A percentile compares a stretch with the other conserved stretches of the same genome.
These are phyloP conservation scores for Gloeopeniophorella convolvens DNA, from an alignment of 768 basidiomycete genomes.

Conservation along the genomic window DNA sequence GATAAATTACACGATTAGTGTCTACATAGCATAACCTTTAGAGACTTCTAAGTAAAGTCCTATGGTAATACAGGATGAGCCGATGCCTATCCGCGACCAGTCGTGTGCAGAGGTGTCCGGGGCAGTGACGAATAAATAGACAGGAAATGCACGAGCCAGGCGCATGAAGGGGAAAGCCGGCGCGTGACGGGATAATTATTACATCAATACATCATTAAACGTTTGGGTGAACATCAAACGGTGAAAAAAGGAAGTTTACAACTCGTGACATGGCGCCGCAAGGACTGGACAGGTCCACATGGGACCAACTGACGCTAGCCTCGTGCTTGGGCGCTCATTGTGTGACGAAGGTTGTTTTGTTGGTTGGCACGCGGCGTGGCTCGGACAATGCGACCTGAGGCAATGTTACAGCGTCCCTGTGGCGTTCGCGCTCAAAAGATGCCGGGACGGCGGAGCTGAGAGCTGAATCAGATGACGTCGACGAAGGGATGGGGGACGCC, in stretches of 20 bases:
- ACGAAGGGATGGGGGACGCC: slow-evolving; percentile 19
- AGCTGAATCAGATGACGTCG: slow-evolving; percentile 17
- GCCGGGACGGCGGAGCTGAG: slow-evolving; percentile 18
- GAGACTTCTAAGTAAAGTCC: slow-evolving; percentile 19
- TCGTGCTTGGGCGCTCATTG: slow-evolving; percentile 6
- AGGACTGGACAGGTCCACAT: background rate
- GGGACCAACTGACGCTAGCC: background rate
- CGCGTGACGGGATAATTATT: slow-evolving; percentile 14
- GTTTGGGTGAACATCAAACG: background rate
- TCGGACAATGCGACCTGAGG: slow-evolving; percentile 10
- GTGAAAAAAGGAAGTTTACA: background rate
- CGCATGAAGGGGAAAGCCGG: background rate
- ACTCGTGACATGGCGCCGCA: background rate
- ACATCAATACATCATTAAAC: slow-evolving; percentile 17
- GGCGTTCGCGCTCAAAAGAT: slow-evolving; percentile 19
- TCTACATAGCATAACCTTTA: slow-evolving; percentile 17
- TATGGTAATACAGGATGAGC: slow-evolving; percentile 14
- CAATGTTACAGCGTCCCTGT: slow-evolving; percentile 13
- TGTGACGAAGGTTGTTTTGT: slow-evolving; percentile 19
- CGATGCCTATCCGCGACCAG: slow-evolving; percentile 15
- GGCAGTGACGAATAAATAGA: slow-evolving; percentile 15
- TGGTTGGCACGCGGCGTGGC: slow-evolving; percentile 12
- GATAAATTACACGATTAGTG: slow-evolving; percentile 20
- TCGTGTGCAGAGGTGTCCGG: slow-evolving; percentile 3
- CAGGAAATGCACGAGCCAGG: slow-evolving; percentile 1